A percentile compares a stretch with the other conserved stretches of the same genome.
Evolutionary conservation across 139 green algal species (phyloP).

Genomic region (Closterium sp.): DNA sequence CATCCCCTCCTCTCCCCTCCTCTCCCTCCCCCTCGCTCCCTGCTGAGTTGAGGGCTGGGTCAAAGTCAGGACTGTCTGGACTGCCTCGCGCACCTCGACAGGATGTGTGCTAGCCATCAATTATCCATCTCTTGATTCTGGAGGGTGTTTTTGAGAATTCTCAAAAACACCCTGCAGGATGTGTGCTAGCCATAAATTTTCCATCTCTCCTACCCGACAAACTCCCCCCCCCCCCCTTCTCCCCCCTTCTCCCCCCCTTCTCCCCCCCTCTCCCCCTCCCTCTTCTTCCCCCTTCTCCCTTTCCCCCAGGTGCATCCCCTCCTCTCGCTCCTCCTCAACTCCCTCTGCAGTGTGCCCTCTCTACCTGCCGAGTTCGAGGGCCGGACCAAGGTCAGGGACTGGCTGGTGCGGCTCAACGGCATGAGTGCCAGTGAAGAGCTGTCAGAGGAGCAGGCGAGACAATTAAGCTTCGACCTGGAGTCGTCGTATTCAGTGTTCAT

Average conservation of each 20-base stretch:
- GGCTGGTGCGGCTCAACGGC: constrained; percentile 72
- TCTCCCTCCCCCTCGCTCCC: constrained; percentile 69
- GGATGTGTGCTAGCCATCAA: constrained; percentile 77
- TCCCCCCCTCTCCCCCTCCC: neutral
- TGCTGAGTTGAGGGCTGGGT: constrained; percentile 73
- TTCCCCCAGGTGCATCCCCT: constrained; percentile 69
- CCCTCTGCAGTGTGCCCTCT: constrained; percentile 68
- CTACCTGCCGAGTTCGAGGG: constrained; percentile 76
- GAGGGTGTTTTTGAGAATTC: no score
- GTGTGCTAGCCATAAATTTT: neutral
- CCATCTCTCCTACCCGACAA: neutral
- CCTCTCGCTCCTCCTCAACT: constrained; percentile 74
- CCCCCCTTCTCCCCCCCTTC: no score
- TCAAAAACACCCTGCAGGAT: no score
- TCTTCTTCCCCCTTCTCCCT: no score
- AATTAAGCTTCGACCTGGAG: constrained; percentile 89
- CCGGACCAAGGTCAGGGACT: constrained; percentile 68
- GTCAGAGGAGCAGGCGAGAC: constrained; percentile 72
- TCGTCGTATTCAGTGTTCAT: constrained; percentile 78
- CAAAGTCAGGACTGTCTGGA: constrained; percentile 64
- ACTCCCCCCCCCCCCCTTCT: neutral
- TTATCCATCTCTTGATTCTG: no score
- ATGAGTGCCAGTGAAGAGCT: constrained; percentile 83
- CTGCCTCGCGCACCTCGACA: constrained; percentile 75
- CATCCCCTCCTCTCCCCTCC: constrained; percentile 79